A percentile compares a stretch with the other conserved stretches of the same genome.
Evolutionary conservation across 2,329 filamentous ascomycete species (phyloP).

Genomic region (Ophiocordyceps sinensis): DNA sequence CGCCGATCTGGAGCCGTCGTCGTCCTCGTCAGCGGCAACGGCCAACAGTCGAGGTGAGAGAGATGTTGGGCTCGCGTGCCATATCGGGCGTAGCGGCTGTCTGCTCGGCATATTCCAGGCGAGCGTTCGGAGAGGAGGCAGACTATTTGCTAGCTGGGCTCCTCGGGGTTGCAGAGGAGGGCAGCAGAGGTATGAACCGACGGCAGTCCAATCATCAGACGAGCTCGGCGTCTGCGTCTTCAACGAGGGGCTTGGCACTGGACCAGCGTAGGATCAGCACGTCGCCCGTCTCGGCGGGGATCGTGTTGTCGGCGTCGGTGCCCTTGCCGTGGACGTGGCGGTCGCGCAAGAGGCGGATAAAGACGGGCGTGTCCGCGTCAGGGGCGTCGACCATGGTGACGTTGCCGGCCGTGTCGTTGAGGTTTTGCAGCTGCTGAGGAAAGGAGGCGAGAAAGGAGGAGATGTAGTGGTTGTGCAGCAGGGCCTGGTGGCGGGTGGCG

Average conservation of each 20-base stretch:
- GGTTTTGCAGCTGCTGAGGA: conserved; percentile 60
- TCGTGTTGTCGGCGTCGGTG: conserved; percentile 45
- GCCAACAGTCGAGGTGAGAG: too few species aligned
- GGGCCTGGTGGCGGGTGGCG: conserved; percentile 67
- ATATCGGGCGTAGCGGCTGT: too few species aligned
- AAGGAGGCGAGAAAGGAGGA: conserved; percentile 75
- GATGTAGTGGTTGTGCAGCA: conserved; percentile 74
- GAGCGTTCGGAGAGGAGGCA: too few species aligned
- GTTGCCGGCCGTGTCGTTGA: conserved; percentile 83
- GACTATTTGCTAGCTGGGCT: too few species aligned
- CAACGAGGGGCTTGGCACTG: conserved; percentile 50
- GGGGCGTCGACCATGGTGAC: conserved; percentile 87
- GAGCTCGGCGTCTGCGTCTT: conserved; percentile 40
- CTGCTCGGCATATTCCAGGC: too few species aligned
- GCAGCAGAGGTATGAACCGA: too few species aligned
- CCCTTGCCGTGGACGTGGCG: conserved; percentile 44
- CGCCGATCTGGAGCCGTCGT: too few species aligned
- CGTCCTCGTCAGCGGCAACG: too few species aligned
- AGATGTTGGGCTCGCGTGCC: too few species aligned
- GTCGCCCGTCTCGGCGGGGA: conserved; percentile 47
- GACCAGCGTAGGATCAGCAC: conserved; percentile 59
- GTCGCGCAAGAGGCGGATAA: conserved; percentile 58
- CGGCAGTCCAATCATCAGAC: conserved; percentile 25
- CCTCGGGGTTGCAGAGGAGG: too few species aligned
- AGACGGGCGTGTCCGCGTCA: conserved; percentile 71